These are phyloP conservation scores for Nadsonia fulvescens DNA, from an alignment of 805 yeast genomes.

Conservation along the genomic window DNA sequence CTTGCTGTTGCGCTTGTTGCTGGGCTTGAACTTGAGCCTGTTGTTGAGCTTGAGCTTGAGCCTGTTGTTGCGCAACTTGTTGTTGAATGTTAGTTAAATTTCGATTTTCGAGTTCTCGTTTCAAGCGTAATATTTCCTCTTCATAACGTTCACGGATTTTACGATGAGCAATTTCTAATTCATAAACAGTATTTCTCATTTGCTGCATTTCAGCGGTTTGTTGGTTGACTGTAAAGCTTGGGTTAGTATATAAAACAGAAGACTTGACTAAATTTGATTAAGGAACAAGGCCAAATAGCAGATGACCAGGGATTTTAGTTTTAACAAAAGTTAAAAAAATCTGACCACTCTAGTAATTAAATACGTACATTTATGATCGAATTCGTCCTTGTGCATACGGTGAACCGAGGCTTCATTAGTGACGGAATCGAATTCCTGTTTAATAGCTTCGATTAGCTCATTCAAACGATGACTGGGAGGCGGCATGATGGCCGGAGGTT, in stretches of 20 bases:
- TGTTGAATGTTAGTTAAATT: conserved; percentile 32
- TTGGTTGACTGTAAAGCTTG: conserved; percentile 46
- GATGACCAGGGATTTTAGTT: too few species aligned
- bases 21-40: conserved; percentile 6
- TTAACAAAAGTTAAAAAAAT: too few species aligned
- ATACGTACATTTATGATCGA: conserved; percentile 47
- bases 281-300: too few species aligned
- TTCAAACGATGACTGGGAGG: conserved; percentile 26
- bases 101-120: conserved; percentile 67
- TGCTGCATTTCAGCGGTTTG: conserved; percentile 88
- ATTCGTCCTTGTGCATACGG: conserved; percentile 83
- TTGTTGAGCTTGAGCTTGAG: conserved; percentile 8
- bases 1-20: conserved; percentile 11
- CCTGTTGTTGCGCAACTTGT: conserved; percentile 19
- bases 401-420: conserved; percentile 71
- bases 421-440: conserved; percentile 76
- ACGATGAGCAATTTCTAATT: conserved; percentile 83
- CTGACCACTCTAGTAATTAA: not conserved
- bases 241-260: too few species aligned
- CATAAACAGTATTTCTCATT: conserved; percentile 84
- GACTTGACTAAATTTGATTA: too few species aligned
- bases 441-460: conserved; percentile 80
- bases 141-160: conserved; percentile 92
- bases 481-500: conserved; percentile 14
- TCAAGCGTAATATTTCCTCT: conserved; percentile 73